phyloP scores from a whole-genome alignment of 345 rosid genomes.

The Citrus glauca region DNA sequence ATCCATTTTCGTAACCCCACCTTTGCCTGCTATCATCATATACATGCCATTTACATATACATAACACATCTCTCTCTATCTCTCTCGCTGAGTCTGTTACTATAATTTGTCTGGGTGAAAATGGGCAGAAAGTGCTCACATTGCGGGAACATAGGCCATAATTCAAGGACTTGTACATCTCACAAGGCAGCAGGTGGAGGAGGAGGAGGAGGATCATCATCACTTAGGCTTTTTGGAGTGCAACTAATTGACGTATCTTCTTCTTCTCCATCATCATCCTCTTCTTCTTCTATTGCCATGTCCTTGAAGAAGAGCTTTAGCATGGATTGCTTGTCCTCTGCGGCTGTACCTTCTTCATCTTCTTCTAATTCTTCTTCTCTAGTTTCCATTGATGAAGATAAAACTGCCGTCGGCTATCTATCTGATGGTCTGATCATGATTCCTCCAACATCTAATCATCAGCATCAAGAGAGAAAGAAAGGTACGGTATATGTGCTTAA shows the following conservation, averaged over 20 bases:
- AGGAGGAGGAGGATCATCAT: not conserved
- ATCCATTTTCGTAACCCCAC: slow-evolving; percentile 42
- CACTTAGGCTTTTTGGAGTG: slow-evolving; percentile 53
- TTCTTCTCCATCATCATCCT: slow-evolving; percentile 8
- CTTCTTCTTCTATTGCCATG: slow-evolving; percentile 18
- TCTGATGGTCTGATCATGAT: slow-evolving; percentile 35
- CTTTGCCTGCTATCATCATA: not conserved
- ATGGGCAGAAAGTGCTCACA: slow-evolving; percentile 79
- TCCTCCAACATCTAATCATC: not conserved
- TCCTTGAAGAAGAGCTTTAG: slow-evolving; percentile 48
- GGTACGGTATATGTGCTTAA: slow-evolving; percentile 17
- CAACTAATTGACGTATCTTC: slow-evolving; percentile 33
- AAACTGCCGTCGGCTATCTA: slow-evolving; percentile 30
- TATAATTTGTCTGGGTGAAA: slow-evolving; percentile 9
- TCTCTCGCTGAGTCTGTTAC: slow-evolving; percentile 11
- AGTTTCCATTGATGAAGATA: slow-evolving; percentile 31
- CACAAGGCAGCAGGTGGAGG: slow-evolving; percentile 12
- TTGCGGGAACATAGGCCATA: slow-evolving; percentile 63
- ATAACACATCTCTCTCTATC: slow-evolving; percentile 17
- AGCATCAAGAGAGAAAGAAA: slow-evolving; percentile 39
- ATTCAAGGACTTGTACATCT: slow-evolving; percentile 52
- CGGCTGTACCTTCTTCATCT: slow-evolving; percentile 22
- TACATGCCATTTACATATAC: slow-evolving; percentile 29
- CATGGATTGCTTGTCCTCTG: slow-evolving; percentile 42
- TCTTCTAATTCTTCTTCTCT: slow-evolving; percentile 30